Evolutionary conservation across 1,139 yeast species (phyloP).

Genomic region (Hansenula sp.): DNA sequence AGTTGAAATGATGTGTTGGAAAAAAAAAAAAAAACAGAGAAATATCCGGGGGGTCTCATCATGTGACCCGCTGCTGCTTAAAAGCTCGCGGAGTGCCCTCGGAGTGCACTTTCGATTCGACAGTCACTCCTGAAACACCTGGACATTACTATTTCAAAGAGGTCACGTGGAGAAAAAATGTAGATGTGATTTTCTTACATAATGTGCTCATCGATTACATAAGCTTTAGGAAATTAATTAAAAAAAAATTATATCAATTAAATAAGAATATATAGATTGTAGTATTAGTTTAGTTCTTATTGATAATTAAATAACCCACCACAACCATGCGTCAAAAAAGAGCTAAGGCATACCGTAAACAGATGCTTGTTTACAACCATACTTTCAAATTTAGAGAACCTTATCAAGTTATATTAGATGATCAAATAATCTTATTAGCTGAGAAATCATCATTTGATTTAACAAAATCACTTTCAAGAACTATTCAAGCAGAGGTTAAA

Average conservation of each 20-base stretch:
- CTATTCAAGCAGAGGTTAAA: slow-evolving; percentile 81
- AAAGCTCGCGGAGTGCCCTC: background rate
- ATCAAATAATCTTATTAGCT: slow-evolving; percentile 66
- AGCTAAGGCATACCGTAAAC: slow-evolving; percentile 91
- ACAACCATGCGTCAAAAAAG: slow-evolving; percentile 80
- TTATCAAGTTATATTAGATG: slow-evolving; percentile 83
- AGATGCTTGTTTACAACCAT: slow-evolving; percentile 77
- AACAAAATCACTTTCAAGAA: slow-evolving; percentile 70
- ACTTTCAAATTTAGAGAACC: slow-evolving; percentile 94
- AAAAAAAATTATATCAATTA: background rate
- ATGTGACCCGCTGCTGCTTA: slow-evolving; percentile 1
- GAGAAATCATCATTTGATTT: slow-evolving; percentile 68
- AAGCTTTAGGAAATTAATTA: background rate
- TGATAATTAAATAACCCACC: too few species aligned
- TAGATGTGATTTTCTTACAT: background rate
- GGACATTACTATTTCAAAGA: too few species aligned
- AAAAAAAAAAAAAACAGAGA: background rate
- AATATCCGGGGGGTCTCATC: background rate
- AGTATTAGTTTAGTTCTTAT: too few species aligned
- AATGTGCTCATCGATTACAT: background rate
- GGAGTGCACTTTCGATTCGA: background rate
- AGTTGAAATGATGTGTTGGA: background rate
- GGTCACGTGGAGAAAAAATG: background rate
- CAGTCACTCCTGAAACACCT: background rate
- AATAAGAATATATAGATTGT: background rate